Base-by-base conservation (phyloP, 2,329 filamentous ascomycete genomes). In the Xenoacremonium recifei region DNA sequence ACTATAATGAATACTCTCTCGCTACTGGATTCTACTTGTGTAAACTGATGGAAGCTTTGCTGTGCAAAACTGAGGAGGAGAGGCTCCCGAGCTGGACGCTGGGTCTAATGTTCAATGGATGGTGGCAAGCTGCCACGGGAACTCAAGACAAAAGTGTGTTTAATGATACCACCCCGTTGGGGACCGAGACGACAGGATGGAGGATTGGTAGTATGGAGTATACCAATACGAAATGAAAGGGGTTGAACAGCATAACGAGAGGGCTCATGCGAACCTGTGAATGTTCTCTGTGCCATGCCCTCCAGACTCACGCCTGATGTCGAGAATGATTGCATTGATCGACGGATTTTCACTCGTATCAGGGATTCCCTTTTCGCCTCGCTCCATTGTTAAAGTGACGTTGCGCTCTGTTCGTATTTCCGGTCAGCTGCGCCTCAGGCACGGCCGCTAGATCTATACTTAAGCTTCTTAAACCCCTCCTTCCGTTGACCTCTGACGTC, bases 141-240 rank as follows among this genome's bases (percentile, higher is more conserved):
- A 50, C 44, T 53, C 37, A 45, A 54, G 52, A 57, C 47, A 53
- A 57, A 52, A 50, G 47, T 47, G 54, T 53, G 54, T 39, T 55
- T 53, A 56, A 59, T 55, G 39, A 56, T 37, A 40, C 20, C 23
- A 27, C 42, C 48, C 32, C 23, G 20, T 34, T 43, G 37, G 43
- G 46, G 29, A 31, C n/a, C n/a, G 29, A 11, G 17, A 15, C 12
- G 29, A 31, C 12, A 15, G 29, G 17, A 31, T 15, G 7, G n/a
- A 15, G n/a, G n/a, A n/a, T n/a, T n/a, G n/a, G n/a, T n/a, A n/a
- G n/a, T n/a, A n/a, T n/a, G n/a, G n/a, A n/a, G n/a, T n/a, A n/a
- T n/a, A 31, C 17, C 29, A 31, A 31, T 31, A 31, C 29, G 29
- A 31, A 31, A n/a, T n/a, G n/a, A n/a, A n/a, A n/a, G n/a, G 29